Evolutionary conservation across 352 stramenopile species (phyloP).

Genomic region (Pythium scleroteichum): DNA sequence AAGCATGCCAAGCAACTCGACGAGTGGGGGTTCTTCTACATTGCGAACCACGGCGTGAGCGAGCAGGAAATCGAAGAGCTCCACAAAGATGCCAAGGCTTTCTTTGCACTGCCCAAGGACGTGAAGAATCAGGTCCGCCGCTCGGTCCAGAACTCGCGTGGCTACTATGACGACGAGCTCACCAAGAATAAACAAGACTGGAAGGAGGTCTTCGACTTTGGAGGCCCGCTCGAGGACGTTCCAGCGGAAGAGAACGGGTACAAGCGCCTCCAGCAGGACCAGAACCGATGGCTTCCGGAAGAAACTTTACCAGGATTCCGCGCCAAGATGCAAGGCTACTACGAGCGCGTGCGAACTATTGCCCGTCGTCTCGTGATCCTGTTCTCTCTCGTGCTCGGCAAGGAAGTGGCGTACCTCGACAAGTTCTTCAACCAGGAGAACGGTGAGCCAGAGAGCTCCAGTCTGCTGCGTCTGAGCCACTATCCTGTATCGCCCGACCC

Average conservation of each 20-base stretch:
- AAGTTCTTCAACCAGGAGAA: constrained; percentile 43
- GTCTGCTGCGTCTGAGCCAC: constrained; percentile 90
- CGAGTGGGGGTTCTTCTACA: constrained; percentile 93
- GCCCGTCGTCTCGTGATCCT: constrained; percentile 51
- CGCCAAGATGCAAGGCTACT: constrained; percentile 39
- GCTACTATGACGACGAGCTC: constrained; percentile 94
- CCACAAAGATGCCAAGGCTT: constrained; percentile 34
- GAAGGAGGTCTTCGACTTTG: constrained; percentile 88
- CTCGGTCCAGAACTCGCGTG: constrained; percentile 75
- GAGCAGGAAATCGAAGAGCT: constrained; percentile 63
- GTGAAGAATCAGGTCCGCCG: constrained; percentile 59
- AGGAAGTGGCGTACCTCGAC: constrained; percentile 53
- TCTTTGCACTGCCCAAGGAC: constrained; percentile 80
- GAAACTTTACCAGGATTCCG: constrained; percentile 58
- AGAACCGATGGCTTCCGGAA: constrained; percentile 79
- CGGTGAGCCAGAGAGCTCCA: constrained; percentile 58
- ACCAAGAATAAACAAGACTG: constrained; percentile 93
- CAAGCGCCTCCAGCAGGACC: constrained; percentile 74
- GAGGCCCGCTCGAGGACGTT: constrained; percentile 36
- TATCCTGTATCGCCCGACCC: constrained; percentile 72
- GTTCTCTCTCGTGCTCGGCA: constrained; percentile 51
- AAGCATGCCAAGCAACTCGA: too few species aligned
- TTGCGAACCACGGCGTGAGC: constrained; percentile 81
- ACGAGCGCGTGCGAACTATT: constrained; percentile 46
- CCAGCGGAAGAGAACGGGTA: constrained; percentile 40